A percentile compares a stretch with the other conserved stretches of the same genome.
phyloP scores from a whole-genome alignment of 768 basidiomycete genomes.

The Holtermannia corniformis region DNA sequence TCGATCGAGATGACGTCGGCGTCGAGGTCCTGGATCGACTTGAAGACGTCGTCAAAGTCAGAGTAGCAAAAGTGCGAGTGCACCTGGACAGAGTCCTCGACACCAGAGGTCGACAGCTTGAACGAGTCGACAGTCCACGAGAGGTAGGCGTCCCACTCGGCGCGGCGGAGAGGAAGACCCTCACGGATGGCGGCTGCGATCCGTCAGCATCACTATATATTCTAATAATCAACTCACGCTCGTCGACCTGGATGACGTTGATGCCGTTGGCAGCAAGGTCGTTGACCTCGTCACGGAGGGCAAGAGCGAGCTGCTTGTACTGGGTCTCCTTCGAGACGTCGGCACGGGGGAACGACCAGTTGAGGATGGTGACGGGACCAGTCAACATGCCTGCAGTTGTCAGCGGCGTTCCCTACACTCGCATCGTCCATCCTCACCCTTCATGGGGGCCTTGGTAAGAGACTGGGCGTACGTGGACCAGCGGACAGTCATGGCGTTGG shows the following conservation, averaged over 20 bases:
- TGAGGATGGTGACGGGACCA: constrained; percentile 95
- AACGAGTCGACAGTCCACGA: constrained; percentile 98
- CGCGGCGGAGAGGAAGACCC: constrained; percentile 90
- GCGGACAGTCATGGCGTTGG: constrained; percentile 84
- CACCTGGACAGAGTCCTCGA: constrained; percentile 84
- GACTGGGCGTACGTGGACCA: constrained; percentile 98
- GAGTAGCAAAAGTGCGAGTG: constrained; percentile 77
- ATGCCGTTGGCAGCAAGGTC: constrained; percentile 97
- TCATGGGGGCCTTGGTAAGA: constrained; percentile 86
- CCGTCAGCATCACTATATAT: too few species aligned
- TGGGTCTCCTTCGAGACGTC: constrained; percentile 93
- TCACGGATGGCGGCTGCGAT: constrained; percentile 99
- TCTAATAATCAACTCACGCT: too few species aligned
- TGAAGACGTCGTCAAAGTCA: constrained; percentile 98
- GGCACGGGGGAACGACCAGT: constrained; percentile 99
- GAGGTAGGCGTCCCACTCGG: constrained; percentile 94
- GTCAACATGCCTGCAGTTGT: constrained; percentile 85
- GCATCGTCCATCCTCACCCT: too few species aligned
- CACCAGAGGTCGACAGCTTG: constrained; percentile 93
- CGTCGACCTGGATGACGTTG: constrained; percentile 96
- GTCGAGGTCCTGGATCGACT: constrained; percentile 89
- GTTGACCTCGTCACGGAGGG: constrained; percentile 94
- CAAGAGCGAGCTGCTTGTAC: constrained; percentile 94
- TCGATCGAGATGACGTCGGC: constrained; percentile 99
- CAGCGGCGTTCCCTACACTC: too few species aligned